Conservation (phyloP, 2,329 filamentous ascomycete species). For the Fonsecaea nubica region DNA sequence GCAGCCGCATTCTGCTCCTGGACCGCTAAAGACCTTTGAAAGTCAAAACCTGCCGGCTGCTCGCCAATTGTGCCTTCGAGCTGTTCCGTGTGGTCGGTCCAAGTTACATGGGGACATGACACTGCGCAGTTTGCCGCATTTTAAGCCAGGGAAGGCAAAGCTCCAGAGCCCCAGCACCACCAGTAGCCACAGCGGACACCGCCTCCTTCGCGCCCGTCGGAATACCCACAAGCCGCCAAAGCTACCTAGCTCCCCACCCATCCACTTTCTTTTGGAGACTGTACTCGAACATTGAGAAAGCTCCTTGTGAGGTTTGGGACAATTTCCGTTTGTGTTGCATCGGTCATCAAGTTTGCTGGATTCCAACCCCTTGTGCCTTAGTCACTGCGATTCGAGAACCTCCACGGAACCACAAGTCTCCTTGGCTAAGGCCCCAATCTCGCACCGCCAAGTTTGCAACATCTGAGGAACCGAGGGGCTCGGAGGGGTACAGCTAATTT, state of each 20-base stretch:
- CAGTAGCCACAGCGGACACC: slow-evolving; percentile 28
- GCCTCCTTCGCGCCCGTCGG: slow-evolving; percentile 31
- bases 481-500: slow-evolving; percentile 10
- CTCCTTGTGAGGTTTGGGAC: slow-evolving; percentile 27
- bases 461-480: slow-evolving; percentile 16
- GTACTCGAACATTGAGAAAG: slow-evolving; percentile 3
- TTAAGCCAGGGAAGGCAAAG: slow-evolving; percentile 17
- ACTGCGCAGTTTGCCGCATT: slow-evolving; percentile 12
- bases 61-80: slow-evolving; percentile 1
- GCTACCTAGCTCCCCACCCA: slow-evolving; percentile 23
- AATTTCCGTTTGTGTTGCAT: slow-evolving; percentile 35
- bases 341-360: slow-evolving; percentile 16
- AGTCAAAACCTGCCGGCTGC: background rate
- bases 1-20: slow-evolving; percentile 5
- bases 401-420: slow-evolving; percentile 19
- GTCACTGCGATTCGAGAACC: slow-evolving; percentile 29
- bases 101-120: slow-evolving; percentile 19
- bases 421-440: slow-evolving; percentile 21
- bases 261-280: slow-evolving; percentile 26
- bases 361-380: slow-evolving; percentile 10
- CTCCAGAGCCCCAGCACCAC: slow-evolving; percentile 6
- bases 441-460: slow-evolving; percentile 17
- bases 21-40: slow-evolving; percentile 1
- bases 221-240: slow-evolving; percentile 34
- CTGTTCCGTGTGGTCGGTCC: slow-evolving; percentile 22